Conservation (phyloP, 2,329 filamentous ascomycete species). For the Colletotrichum spaethianum region DNA sequence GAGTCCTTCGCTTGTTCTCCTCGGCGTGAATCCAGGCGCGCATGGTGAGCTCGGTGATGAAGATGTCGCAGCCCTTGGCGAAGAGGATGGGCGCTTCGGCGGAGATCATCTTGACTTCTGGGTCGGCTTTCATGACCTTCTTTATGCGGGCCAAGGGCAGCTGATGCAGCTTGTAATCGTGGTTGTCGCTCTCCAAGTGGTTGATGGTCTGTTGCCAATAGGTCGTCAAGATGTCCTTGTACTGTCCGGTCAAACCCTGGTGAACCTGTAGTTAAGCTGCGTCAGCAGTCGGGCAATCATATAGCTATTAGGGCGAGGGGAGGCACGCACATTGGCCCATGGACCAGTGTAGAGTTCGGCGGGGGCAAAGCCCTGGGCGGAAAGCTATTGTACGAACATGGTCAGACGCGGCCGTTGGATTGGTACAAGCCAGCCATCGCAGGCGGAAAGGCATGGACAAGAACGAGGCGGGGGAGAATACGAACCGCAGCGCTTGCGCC, state of each 20-base stretch:
- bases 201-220: slow-evolving; percentile 99
- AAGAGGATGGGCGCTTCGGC: slow-evolving; percentile 98
- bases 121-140: slow-evolving; percentile 99
- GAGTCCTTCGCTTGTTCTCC: slow-evolving; percentile 96
- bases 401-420: slow-evolving; percentile 19
- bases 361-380: slow-evolving; percentile 89
- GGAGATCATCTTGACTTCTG: slow-evolving; percentile 99
- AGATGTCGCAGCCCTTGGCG: slow-evolving; percentile 98
- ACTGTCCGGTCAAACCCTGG: slow-evolving; percentile 91
- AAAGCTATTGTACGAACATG: slow-evolving; percentile 74
- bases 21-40: slow-evolving; percentile 99
- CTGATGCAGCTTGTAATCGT: slow-evolving; percentile 99
- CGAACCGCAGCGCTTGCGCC: slow-evolving; percentile 79
- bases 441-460: neutral
- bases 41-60: slow-evolving; percentile 99
- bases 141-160: slow-evolving; percentile 98
- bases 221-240: slow-evolving; percentile 97
- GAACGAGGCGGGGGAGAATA: slow-evolving; percentile 43
- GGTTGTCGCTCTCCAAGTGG: slow-evolving; percentile 92
- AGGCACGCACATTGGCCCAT: slow-evolving; percentile 87
- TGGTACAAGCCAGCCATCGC: neutral
- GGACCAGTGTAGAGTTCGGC: slow-evolving; percentile 93
- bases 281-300: neutral
- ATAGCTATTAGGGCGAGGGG: neutral
- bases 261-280: slow-evolving; percentile 77